Evolutionary conservation across 108 stramenopile species (phyloP), one percentile per base, ranked within the genome.

Genomic region (Pseudonitzschia pungens): DNA sequence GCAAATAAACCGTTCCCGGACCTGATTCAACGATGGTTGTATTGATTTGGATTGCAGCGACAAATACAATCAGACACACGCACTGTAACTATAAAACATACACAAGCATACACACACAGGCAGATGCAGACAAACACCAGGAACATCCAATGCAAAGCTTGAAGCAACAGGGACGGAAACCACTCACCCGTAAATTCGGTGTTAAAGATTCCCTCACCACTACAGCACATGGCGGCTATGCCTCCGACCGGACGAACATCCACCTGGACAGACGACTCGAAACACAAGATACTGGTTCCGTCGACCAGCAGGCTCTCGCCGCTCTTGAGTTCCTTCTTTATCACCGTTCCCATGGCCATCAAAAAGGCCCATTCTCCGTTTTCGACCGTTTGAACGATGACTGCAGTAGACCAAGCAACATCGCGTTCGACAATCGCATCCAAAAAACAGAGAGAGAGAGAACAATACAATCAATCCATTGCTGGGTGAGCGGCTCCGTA

Each of bases 301-400:
- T 87, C 87, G 2, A 84, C 76, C 18, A 85, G 52, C 14, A 87
- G 58, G 5, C 36, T 69, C 75, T 87, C 87, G 4, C 82, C 80
- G 4, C 33, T 29, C n/a, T 59, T 21, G 14, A 87, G 43, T 7
- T 65, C 77, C 71, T 76, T 81, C 29, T 72, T 72, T 45, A 81
- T 45, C 53, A 83, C 81, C 0, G 80, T 82, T 36, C 87, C 87
- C 84, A 85, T 85, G 27, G 87, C 84, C 75, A 81, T 81, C n/a
- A 87, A 36, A 71, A 85, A 87, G 31, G 77, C 78, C 77, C 76
- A 81, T 36, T 77, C 77, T 15, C 82, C 81, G 57, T 77, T 70
- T 69, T 80, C 59, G 2, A 85, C 24, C 54, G 77, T 81, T 65
- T 87, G 87, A 18, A 84, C 82, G 43, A 87, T 80, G 52, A 84